Evolutionary conservation across 2,329 filamentous ascomycete species (phyloP).

Genomic region (Xylariaceae sp.): DNA sequence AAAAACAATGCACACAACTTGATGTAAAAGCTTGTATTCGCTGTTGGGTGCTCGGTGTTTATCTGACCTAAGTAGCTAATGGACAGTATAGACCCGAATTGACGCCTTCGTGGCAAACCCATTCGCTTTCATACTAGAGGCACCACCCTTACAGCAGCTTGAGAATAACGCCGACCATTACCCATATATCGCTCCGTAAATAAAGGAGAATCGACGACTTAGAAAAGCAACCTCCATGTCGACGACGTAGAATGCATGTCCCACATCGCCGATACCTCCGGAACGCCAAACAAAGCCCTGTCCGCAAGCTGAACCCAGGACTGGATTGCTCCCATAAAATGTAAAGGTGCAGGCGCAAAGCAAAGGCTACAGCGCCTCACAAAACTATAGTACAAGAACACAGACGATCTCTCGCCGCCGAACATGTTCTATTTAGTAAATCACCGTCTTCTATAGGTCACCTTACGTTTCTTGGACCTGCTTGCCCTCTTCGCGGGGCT

Average conservation of each 20-base stretch:
- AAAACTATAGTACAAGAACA: conserved; percentile 17
- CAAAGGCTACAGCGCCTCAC: conserved; percentile 10
- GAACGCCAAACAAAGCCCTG: conserved; percentile 7
- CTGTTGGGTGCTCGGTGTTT: too few species aligned
- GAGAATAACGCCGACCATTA: conserved; percentile 6
- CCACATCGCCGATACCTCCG: conserved; percentile 8
- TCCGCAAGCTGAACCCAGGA: conserved; percentile 4
- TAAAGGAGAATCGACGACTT: conserved; percentile 4
- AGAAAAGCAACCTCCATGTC: conserved; percentile 3
- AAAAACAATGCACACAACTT: too few species aligned
- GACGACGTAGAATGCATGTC: conserved; percentile 11
- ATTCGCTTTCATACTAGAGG: too few species aligned
- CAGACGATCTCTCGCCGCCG: background rate
- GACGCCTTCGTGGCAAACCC: too few species aligned
- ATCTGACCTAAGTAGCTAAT: too few species aligned
- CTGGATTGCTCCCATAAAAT: conserved; percentile 8
- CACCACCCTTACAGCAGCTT: conserved; percentile 2
- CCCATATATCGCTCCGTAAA: conserved; percentile 2
- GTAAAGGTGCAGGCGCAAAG: conserved; percentile 9
- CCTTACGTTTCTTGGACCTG: conserved; percentile 26
- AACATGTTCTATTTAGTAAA: too few species aligned
- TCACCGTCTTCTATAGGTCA: conserved; percentile 23
- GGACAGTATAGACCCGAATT: too few species aligned
- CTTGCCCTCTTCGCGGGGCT: conserved; percentile 25
- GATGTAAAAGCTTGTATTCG: too few species aligned